Percentiles rank a stretch among this genome's conserved stretches.
These are phyloP conservation scores for Rhododendron kiyosumense DNA, from an alignment of 148 eudicot genomes.

Conservation along the genomic window DNA sequence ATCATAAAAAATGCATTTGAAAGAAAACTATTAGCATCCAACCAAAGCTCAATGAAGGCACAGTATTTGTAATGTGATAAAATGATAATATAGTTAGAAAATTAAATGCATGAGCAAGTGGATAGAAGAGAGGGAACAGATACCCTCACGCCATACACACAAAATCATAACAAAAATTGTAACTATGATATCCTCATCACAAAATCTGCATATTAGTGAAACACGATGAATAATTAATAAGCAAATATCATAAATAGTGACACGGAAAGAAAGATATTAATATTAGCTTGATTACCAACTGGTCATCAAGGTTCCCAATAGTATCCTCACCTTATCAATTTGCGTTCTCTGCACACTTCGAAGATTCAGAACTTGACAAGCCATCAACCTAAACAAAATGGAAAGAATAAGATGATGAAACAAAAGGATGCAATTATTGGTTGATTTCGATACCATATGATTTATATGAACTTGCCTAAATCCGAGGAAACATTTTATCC, in stretches of 20 bases:
- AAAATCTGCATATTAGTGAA: not conserved
- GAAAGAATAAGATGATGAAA: not conserved
- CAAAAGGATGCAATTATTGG: not conserved
- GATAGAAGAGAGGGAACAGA: not conserved
- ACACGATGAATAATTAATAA: not conserved
- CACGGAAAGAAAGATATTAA: not conserved
- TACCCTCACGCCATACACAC: not conserved
- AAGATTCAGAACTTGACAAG: conserved; percentile 48
- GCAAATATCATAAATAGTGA: not conserved
- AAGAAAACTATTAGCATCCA: not conserved
- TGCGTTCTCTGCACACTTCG: conserved; percentile 32
- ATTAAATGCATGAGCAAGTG: not conserved
- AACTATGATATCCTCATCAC: not conserved
- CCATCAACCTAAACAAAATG: conserved; percentile 39
- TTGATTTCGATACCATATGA: not conserved
- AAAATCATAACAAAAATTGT: not conserved
- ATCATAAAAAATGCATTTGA: not conserved
- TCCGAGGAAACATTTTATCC: conserved; percentile 1
- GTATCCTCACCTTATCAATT: conserved; percentile 70
- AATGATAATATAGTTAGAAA: not conserved
- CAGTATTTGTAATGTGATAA: not conserved
- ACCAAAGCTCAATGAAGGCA: conserved; percentile 1
- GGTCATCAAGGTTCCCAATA: not conserved
- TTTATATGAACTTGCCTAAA: not conserved
- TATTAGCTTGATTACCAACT: not conserved